phyloP scores from a whole-genome alignment of 1,284 basidiomycete genomes.

The Rhodofomes roseus region DNA sequence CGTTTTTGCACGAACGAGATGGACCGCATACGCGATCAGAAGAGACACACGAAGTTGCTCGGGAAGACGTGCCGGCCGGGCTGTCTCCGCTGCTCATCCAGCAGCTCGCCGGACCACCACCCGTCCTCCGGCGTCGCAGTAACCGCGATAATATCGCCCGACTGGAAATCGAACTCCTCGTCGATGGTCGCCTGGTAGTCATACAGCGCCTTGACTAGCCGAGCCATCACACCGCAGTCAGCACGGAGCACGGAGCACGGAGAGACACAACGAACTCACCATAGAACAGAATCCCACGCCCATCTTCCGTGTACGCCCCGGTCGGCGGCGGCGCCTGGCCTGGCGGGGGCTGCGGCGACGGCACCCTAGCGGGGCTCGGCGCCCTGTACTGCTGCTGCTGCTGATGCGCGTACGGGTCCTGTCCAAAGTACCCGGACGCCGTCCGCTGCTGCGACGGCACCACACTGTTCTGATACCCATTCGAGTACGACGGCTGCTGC shows the following conservation, averaged over 20 bases:
- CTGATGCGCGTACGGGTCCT: slow-evolving; percentile 15
- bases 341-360: slow-evolving; percentile 35
- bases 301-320: slow-evolving; percentile 74
- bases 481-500: slow-evolving; percentile 17
- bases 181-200: slow-evolving; percentile 86
- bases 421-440: slow-evolving; percentile 22
- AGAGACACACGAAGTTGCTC: slow-evolving; percentile 84
- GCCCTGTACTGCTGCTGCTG: slow-evolving; percentile 17
- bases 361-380: slow-evolving; percentile 32
- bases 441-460: slow-evolving; percentile 14
- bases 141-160: slow-evolving; percentile 90
- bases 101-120: slow-evolving; percentile 87
- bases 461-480: slow-evolving; percentile 24
- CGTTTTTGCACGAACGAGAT: neutral
- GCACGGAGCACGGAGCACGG: neutral
- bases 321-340: slow-evolving; percentile 42
- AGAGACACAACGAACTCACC: slow-evolving; percentile 41
- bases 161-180: slow-evolving; percentile 90
- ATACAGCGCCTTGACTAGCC: slow-evolving; percentile 85
- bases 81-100: slow-evolving; percentile 81
- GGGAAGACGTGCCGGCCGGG: slow-evolving; percentile 86
- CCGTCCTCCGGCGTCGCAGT: slow-evolving; percentile 90
- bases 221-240: slow-evolving; percentile 10
- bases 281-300: slow-evolving; percentile 79
- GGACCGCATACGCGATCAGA: slow-evolving; percentile 32